Conservation (phyloP, 805 yeast species). For the Schizosaccharomyces cryophilus region DNA sequence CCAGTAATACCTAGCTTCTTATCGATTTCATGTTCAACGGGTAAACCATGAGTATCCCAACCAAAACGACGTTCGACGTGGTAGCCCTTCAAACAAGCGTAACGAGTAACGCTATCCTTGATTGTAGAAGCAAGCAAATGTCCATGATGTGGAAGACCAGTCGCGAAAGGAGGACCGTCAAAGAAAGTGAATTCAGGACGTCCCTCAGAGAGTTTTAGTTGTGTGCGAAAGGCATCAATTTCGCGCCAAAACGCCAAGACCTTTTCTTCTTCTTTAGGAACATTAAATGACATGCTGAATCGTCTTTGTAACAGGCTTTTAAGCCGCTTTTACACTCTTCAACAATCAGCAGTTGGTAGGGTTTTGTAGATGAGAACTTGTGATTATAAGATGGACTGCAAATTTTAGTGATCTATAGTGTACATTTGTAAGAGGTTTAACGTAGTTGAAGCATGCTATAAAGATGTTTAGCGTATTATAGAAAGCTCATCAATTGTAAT, state of each 20-base stretch:
- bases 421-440: no score
- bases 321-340: neutral
- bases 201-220: constrained; percentile 60
- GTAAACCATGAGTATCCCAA: constrained; percentile 99
- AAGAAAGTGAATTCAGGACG: constrained; percentile 75
- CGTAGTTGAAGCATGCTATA: no score
- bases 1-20: constrained; percentile 82
- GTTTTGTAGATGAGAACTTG: neutral
- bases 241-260: constrained; percentile 66
- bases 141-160: constrained; percentile 75
- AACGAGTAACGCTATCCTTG: constrained; percentile 90
- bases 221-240: constrained; percentile 77
- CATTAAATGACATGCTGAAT: constrained; percentile 18
- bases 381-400: neutral
- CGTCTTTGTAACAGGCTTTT: neutral
- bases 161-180: constrained; percentile 99
- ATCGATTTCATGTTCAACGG: constrained; percentile 96
- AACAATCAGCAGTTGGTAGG: neutral
- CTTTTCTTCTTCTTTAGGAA: constrained; percentile 75
- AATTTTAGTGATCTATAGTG: no score
- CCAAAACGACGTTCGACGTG: constrained; percentile 95
- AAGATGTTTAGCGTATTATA: no score
- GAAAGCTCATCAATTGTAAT: no score
- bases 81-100: constrained; percentile 91
- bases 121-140: constrained; percentile 91